Base-by-base conservation (phyloP, 2,329 filamentous ascomycete genomes). In the Emericellopsis cladophorae region DNA sequence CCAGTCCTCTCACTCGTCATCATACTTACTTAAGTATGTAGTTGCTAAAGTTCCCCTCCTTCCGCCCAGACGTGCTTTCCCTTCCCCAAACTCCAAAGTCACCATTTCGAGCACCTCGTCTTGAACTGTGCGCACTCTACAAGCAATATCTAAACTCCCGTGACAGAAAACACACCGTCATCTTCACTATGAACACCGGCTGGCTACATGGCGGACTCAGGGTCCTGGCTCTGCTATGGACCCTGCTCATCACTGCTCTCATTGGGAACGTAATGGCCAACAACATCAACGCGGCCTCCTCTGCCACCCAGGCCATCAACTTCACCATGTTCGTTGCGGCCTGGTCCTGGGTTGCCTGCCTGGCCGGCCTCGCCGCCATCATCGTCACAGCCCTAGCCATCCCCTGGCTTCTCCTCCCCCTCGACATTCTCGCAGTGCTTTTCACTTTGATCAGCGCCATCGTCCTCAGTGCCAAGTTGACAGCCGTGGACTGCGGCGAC, bases 381-480 rank as follows among this genome's bases (percentile, higher is more conserved):
- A 62, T 82, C 51, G 60, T 77, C 48, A 67, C 74, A 33, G 58
- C 61, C 40, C 59, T 77, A 44, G 62, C 64, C 46, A 56, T 75
- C 39, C 70, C 72, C 23, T 53, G 78, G 14, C 57, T 74, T 39
- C 59, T 74, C 42, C 55, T 80, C 29, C 64, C 59, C 12, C 58
- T 81, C 38, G 81, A 86, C 58, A 64, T 53, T 11, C 51, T 77
- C 26, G 74, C 77, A 40, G 66, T 72, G 3, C 56, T 88, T 41
- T 83, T 89, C 66, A 80, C 75, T 48, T 76, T 88, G 53, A 79
- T 84, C 57, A 73, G 66, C 42, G 82, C 73, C 46, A 68, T 89
- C 44, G 82, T 84, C 9, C 68, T 85, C 34, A 74, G 84, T 5
- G 79, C 81, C 21, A 79, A 80, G 58, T 70, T 89, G 8, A 60